Percentiles rank a stretch among this genome's conserved stretches.
These are phyloP conservation scores for Erythrophleum fordii DNA, from an alignment of 306 rosid species.

Conservation along the genomic window DNA sequence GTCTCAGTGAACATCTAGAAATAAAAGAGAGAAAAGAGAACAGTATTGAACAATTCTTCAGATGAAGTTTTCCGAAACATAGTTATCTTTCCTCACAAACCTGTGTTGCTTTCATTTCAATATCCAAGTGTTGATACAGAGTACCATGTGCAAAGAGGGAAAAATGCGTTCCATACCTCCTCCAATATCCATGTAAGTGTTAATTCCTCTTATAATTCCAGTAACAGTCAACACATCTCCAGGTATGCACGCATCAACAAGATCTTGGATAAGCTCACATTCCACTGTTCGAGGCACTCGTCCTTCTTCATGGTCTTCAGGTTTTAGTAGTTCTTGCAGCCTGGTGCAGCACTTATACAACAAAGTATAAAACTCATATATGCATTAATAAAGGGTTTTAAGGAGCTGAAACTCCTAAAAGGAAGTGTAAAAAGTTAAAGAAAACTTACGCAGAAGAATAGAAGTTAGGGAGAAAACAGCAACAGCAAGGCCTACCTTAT, in stretches of 20 bases:
- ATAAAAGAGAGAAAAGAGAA: conserved; percentile 14
- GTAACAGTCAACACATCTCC: conserved; percentile 96
- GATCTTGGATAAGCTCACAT: conserved; percentile 89
- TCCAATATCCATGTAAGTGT: conserved; percentile 93
- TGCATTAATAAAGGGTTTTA: conserved; percentile 12
- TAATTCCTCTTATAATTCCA: conserved; percentile 89
- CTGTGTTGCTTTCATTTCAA: conserved; percentile 31
- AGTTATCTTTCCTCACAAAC: conserved; percentile 16
- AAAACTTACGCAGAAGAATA: conserved; percentile 4
- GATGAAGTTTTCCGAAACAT: conserved; percentile 1
- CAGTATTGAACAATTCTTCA: not conserved
- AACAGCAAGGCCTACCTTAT: conserved; percentile 73
- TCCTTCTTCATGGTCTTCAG: conserved; percentile 96
- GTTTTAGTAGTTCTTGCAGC: conserved; percentile 80
- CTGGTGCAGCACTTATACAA: conserved; percentile 41
- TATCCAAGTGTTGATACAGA: conserved; percentile 19
- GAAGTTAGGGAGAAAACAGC: conserved; percentile 24
- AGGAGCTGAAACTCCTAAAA: conserved; percentile 13
- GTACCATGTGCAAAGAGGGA: conserved; percentile 5
- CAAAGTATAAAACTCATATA: not conserved
- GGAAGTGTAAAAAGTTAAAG: not conserved
- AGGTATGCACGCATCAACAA: conserved; percentile 95
- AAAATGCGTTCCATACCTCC: conserved; percentile 65
- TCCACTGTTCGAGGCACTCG: conserved; percentile 96
- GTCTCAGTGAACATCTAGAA: not conserved